These are phyloP conservation scores for Capsaspora owczarzaki DNA, from an alignment of 78 protist species.

Conservation along the genomic window DNA sequence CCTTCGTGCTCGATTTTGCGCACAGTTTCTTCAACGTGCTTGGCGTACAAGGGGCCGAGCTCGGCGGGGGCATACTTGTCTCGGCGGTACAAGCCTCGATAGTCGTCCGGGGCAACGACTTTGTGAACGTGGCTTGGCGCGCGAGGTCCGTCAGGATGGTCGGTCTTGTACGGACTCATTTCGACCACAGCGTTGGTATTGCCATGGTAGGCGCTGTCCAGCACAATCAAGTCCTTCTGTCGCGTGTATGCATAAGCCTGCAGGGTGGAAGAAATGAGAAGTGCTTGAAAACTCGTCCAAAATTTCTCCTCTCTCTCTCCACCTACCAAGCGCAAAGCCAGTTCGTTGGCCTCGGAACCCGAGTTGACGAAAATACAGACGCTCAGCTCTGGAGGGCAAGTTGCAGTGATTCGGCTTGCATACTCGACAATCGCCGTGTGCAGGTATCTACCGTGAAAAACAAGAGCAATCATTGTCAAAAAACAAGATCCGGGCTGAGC, in stretches of 20 bases:
- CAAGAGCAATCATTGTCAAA: no score
- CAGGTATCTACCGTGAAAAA: background rate
- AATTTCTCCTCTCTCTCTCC: no score
- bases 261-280: no score
- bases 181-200: background rate
- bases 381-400: slow-evolving; percentile 24
- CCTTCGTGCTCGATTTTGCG: background rate
- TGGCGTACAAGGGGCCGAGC: background rate
- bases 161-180: background rate
- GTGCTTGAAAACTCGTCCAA: no score
- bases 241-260: slow-evolving; percentile 20
- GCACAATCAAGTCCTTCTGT: slow-evolving; percentile 10
- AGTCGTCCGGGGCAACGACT: background rate
- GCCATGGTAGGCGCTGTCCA: slow-evolving; percentile 73
- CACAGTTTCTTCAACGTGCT: background rate
- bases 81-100: background rate
- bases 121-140: background rate
- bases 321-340: slow-evolving; percentile 68
- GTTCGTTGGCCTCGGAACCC: slow-evolving; percentile 83
- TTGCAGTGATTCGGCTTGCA: slow-evolving; percentile 17
- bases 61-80: background rate
- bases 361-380: slow-evolving; percentile 56
- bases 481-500: no score
- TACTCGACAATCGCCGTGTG: slow-evolving; percentile 24
- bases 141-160: background rate